Evolutionary conservation across 768 basidiomycete species (phyloP), one percentile per base, ranked within the genome.

Genomic region (Daedalea quercina): DNA sequence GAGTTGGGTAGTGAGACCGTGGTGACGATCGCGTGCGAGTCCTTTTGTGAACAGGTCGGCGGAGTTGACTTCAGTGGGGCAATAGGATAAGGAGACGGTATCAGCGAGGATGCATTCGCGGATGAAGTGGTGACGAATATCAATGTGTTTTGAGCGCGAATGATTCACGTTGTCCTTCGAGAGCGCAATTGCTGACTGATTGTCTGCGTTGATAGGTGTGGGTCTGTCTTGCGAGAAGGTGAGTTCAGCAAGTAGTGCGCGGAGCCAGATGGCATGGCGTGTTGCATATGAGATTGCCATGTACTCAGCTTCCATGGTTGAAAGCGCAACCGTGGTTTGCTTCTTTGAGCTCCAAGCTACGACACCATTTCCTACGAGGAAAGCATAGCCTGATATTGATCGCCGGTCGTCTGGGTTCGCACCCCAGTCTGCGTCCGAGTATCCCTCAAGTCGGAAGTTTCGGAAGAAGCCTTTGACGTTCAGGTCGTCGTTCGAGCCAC

Each of bases 11-110:
- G n/a, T n/a, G n/a, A n/a, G n/a, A n/a, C n/a, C n/a, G n/a, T n/a
- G n/a, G n/a, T n/a, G n/a, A n/a, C n/a, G n/a, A n/a, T n/a, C 50
- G 9, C 52, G 52, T 3, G 56, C 40, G 34, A 62, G 54, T 1
- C 63, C 50, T 54, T 76, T 76, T 0, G 72, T 76, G 48, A 77
- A 67, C 9, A 71, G 61, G 58, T 76, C 73, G 0, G 74, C 70
- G 13, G 62, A 44, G 54, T 70, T 73, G 24, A 70, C 60, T 0
- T 45, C 34, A 0, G 72, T 70, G 2, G 69, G 64, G 23, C 69
- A 56, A 60, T 70, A 70, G 3, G 35, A 9, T 4, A 70, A 48
- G 1, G 44, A 24, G 23, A 75, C 54, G 2, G 55, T 53, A 2
- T 63, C 55, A 0, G 54, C 44, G 25, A 68, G 53, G 24, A 67